These are phyloP conservation scores for Colletotrichum echinochloae DNA, from an alignment of 2,329 filamentous ascomycete genomes.

Conservation along the genomic window DNA sequence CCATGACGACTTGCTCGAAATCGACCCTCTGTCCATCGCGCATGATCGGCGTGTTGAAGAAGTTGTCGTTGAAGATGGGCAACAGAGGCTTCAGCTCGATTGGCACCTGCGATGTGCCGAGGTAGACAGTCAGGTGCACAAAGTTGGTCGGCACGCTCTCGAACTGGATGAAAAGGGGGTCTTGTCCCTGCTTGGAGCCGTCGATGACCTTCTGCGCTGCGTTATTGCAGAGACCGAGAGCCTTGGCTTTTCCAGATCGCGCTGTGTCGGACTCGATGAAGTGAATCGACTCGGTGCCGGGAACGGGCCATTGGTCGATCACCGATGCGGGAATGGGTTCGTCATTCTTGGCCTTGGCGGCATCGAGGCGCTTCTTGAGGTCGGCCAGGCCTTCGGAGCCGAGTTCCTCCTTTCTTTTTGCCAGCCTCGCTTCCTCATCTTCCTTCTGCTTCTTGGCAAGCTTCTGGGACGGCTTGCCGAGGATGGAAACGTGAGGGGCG, in stretches of 20 bases:
- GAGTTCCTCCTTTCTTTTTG: slow-evolving; percentile 81
- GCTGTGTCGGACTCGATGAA: slow-evolving; percentile 92
- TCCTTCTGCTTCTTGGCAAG: slow-evolving; percentile 84
- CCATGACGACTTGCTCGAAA: slow-evolving; percentile 93
- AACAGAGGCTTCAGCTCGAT: slow-evolving; percentile 87
- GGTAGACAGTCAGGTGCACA: slow-evolving; percentile 83
- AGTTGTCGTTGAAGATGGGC: slow-evolving; percentile 87
- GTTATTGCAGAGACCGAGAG: slow-evolving; percentile 75
- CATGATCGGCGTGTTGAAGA: slow-evolving; percentile 91
- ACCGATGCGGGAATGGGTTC: slow-evolving; percentile 84
- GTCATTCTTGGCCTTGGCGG: slow-evolving; percentile 90
- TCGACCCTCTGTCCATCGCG: slow-evolving; percentile 80
- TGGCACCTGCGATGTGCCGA: slow-evolving; percentile 83
- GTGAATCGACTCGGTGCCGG: slow-evolving; percentile 89
- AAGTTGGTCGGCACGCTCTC: slow-evolving; percentile 96
- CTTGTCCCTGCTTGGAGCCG: slow-evolving; percentile 66
- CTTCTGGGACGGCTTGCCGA: slow-evolving; percentile 86
- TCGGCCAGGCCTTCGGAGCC: slow-evolving; percentile 85
- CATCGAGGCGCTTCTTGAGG: slow-evolving; percentile 80
- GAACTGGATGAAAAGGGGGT: slow-evolving; percentile 95
- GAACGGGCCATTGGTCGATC: slow-evolving; percentile 85
- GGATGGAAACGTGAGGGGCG: slow-evolving; percentile 86
- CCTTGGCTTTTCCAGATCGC: slow-evolving; percentile 80
- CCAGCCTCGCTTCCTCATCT: slow-evolving; percentile 82
- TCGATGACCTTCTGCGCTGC: slow-evolving; percentile 82